These are phyloP conservation scores for Scheffersomyces ergatensis DNA, from an alignment of 805 yeast genomes.

Conservation along the genomic window DNA sequence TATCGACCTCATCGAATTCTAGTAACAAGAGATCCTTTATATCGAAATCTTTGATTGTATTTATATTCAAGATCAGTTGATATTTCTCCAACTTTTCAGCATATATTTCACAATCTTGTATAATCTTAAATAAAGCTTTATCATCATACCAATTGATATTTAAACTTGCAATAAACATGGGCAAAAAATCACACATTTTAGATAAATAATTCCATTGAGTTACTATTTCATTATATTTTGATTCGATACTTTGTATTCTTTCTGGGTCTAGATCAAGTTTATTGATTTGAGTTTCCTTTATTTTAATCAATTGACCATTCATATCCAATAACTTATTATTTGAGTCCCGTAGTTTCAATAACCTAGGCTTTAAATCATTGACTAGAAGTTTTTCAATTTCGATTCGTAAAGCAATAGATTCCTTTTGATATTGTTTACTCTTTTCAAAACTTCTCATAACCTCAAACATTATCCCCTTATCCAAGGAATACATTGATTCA, in stretches of 20 bases:
- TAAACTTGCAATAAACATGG: constrained; percentile 27
- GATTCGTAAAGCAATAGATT: constrained; percentile 1
- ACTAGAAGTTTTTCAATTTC: constrained; percentile 7
- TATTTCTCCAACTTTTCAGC: constrained; percentile 16
- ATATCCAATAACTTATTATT: constrained; percentile 7
- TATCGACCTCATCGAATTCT: constrained; percentile 16
- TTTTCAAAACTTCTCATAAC: constrained; percentile 10
- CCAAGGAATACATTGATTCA: constrained; percentile 14
- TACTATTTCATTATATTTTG: constrained; percentile 9
- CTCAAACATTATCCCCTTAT: constrained; percentile 12
- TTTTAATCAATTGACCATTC: constrained; percentile 5
- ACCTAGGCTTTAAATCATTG: constrained; percentile 14
- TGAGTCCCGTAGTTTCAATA: constrained; percentile 13
- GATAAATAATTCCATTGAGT: constrained; percentile 17
- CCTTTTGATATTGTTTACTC: constrained; percentile 1
- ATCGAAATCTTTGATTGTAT: constrained; percentile 11
- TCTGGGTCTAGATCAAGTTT: constrained; percentile 7
- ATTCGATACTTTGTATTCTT: constrained; percentile 1
- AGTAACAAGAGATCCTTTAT: constrained; percentile 19
- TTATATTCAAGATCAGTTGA: constrained; percentile 14
- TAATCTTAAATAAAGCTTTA: constrained; percentile 19
- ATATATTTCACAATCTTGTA: constrained; percentile 25
- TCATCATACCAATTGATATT: constrained; percentile 39
- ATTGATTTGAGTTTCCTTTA: constrained; percentile 10
- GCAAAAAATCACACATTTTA: constrained; percentile 27